Base-by-base conservation (phyloP, 768 basidiomycete genomes). In the Phaeotremella skinneri region DNA sequence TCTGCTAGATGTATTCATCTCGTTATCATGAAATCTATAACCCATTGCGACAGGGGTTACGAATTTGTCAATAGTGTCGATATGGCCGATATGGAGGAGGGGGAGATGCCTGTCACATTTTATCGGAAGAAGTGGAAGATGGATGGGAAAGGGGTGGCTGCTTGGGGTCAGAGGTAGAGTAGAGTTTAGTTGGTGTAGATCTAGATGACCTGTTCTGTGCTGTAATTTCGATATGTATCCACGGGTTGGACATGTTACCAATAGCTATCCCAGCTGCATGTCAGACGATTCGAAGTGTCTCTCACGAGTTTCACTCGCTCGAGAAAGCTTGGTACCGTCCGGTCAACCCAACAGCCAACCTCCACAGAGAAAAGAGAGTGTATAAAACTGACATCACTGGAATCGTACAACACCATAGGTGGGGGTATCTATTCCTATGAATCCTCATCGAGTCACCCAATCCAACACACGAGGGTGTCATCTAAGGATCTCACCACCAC, bases 1-100 rank as follows among this genome's bases (percentile, higher is more conserved):
- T 70, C 68, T 17, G 68, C 71, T 1, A 32, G 71, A 49, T 63
- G 61, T 50, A 73, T 73, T 34, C 71, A 73, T 30, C 54, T 73
- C 26, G 65, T 62, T 17, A 73, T 73, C 45, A 63, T 70, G 61
- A 70, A 73, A 52, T 25, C 42, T 23, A 64, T 70, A 45, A 73
- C 71, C 2, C 64, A 64, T 27, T 58, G 54, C 41, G 23, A 47
- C 27, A 50, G 49, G 6, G 68, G 69, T 16, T 73, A 73, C 52
- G 71, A 73, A 43, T 68, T 68, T 39, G 69, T 70, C 17, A 69
- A 69, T 4, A 62, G 57, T 31, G 63, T 73, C 23, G 68, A 70
- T 37, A 73, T 70, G 71, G 62, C 66, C 21, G 71, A 73, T 52
- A 59, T 42, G 49, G 71, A 73, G 25, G 71, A 73, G 45, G 69